A percentile compares a stretch with the other conserved stretches of the same genome.
Conservation (phyloP, 257 asterid genomes). For the Marsdenia floribunda region DNA sequence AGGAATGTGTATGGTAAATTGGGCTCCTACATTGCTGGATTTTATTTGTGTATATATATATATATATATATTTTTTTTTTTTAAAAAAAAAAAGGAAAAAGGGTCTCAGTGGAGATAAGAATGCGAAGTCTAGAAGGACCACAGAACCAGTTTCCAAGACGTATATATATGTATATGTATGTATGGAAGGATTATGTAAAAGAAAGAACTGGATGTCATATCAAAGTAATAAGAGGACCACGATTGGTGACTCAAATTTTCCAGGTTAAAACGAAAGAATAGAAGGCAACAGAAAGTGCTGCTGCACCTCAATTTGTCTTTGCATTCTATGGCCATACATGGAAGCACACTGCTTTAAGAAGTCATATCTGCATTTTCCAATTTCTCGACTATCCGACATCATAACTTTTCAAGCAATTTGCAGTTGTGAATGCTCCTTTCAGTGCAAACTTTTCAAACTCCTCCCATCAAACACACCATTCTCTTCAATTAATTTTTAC, state of each 20-base stretch:
- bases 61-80: no score
- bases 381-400: conserved; percentile 3
- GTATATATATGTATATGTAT: not conserved
- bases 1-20: no score
- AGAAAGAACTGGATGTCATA: not conserved
- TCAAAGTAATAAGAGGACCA: not conserved
- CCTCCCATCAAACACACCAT: not conserved
- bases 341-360: conserved; percentile 1
- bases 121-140: not conserved
- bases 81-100: no score
- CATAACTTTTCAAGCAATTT: not conserved
- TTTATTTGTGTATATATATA: no score
- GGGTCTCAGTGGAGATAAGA: not conserved
- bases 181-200: no score
- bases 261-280: conserved; percentile 1
- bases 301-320: conserved; percentile 1
- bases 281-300: not conserved
- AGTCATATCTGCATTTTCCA: conserved; percentile 7
- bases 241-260: conserved; percentile 1
- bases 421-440: conserved; percentile 1
- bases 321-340: conserved; percentile 3
- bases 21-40: no score
- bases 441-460: not conserved
- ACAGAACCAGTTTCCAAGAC: conserved; percentile 5
- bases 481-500: not conserved